Percentiles rank a stretch among this genome's conserved stretches.
phyloP scores from a whole-genome alignment of 2,329 filamentous ascomycete genomes.

The Fusarium scirpi region DNA sequence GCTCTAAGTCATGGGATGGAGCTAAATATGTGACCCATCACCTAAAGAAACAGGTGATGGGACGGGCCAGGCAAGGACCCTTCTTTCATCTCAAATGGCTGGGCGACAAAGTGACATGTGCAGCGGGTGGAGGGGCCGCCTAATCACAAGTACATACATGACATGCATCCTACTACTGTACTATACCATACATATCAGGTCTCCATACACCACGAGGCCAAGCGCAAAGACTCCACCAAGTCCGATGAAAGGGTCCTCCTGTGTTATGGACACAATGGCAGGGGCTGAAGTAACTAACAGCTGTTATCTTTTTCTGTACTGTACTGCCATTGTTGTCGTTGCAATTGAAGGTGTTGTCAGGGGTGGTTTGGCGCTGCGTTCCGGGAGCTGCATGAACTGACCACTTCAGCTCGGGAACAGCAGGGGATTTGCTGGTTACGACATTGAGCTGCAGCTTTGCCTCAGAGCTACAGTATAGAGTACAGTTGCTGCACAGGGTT shows the following conservation, averaged over 20 bases:
- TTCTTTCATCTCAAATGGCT: conserved; percentile 32
- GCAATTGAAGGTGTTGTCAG: conserved; percentile 5
- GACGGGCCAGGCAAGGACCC: conserved; percentile 6
- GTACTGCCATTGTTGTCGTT: neutral
- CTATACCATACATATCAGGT: neutral
- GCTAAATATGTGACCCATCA: conserved; percentile 33
- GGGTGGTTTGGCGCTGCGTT: conserved; percentile 19
- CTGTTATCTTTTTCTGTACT: conserved; percentile 9
- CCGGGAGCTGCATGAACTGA: conserved; percentile 41
- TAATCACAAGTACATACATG: conserved; percentile 17
- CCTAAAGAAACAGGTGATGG: conserved; percentile 33
- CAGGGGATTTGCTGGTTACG: conserved; percentile 3
- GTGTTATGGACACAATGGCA: neutral
- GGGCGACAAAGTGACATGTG: conserved; percentile 23
- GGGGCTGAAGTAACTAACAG: conserved; percentile 4
- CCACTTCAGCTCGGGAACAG: conserved; percentile 31
- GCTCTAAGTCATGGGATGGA: conserved; percentile 29
- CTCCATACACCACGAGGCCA: conserved; percentile 32
- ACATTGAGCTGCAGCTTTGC: conserved; percentile 28
- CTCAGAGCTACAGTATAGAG: conserved; percentile 9
- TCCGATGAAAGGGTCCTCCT: conserved; percentile 22
- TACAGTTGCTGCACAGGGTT: neutral
- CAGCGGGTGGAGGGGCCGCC: conserved; percentile 16
- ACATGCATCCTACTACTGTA: neutral
- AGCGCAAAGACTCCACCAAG: conserved; percentile 23